Evolutionary conservation across 2,329 filamentous ascomycete species (phyloP), one percentile per base, ranked within the genome.

Genomic region (Phialophora macrospora): DNA sequence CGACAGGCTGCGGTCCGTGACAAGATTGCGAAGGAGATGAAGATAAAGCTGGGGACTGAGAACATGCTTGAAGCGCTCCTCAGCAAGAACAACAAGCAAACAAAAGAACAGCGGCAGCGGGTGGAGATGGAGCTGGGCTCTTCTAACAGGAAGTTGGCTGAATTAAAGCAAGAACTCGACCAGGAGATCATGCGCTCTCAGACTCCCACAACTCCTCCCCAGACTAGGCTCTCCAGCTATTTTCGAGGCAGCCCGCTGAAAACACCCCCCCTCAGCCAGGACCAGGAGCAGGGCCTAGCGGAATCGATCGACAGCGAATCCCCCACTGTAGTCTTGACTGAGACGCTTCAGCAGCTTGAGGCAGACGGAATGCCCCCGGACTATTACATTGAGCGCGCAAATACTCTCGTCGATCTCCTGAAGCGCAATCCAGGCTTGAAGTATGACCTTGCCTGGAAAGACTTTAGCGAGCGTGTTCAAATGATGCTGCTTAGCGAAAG

Each of bases 1-100:
- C 85, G 88, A 48, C 87, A 97, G 73, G 85, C 88, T 24, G 83
- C 87, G 59, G 84, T 97, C 68, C 89, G 90, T 74, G 93, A 97
- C 73, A 87, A 90, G 74, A 89, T 99, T 70, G 94, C 93, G 72
- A 94, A 96, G 74, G 96, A 99, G 80, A 89, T 93, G 80, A 98
- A 98, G 83, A 98, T 99, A 76, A 97, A 96, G 78, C 91, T 94
- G 73, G 95, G 95, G 22, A 97, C 94, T 64, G 95, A 99, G 82
- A 99, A 99, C 76, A 89, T 99, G 86, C 83, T 99, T 46, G 95
- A 99, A 80, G 95, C 95, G 12, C 81, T 99, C 70, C 92, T 97
- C 77, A 86, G 88, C 52, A 99, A 99, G 79, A 97, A 96, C 77
- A 90, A 92, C 54, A 99, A 98, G 80, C 94, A 98, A 77, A 90